phyloP scores from a whole-genome alignment of 352 stramenopile genomes.

The Phytophthora cryptogea region DNA sequence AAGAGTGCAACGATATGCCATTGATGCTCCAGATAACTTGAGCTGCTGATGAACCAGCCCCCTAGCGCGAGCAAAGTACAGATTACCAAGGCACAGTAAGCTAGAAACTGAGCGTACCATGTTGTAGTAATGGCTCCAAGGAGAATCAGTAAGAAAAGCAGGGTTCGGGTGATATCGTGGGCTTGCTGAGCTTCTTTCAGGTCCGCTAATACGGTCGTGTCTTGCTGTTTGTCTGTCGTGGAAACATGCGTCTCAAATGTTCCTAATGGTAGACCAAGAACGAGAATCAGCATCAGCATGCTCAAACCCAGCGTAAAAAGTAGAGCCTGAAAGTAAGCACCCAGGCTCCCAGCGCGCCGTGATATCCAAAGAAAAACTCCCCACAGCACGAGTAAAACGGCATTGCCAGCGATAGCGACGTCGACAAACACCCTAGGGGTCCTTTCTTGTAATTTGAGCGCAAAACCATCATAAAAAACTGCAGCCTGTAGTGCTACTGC shows the following conservation, averaged over 20 bases:
- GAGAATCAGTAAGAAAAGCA: conserved; percentile 58
- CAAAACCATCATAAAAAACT: conserved; percentile 31
- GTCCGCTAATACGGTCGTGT: conserved; percentile 13
- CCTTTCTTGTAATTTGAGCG: conserved; percentile 20
- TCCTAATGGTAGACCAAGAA: conserved; percentile 48
- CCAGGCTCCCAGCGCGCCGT: conserved; percentile 17
- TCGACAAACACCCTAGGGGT: conserved; percentile 37
- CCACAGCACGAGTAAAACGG: conserved; percentile 24
- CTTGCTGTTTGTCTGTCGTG: conserved; percentile 6
- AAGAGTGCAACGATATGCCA: conserved; percentile 65
- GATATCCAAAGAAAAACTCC: conserved; percentile 32
- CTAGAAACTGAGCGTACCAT: conserved; percentile 63
- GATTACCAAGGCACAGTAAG: conserved; percentile 36
- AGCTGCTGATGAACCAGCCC: conserved; percentile 37
- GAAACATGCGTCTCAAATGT: conserved; percentile 16
- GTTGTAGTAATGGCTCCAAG: conserved; percentile 52
- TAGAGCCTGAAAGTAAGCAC: conserved; percentile 41
- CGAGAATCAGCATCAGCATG: conserved; percentile 35
- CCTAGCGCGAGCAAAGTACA: conserved; percentile 32
- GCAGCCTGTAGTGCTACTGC: conserved; percentile 50
- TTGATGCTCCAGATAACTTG: conserved; percentile 35
- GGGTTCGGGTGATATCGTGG: conserved; percentile 50
- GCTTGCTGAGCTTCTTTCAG: conserved; percentile 26
- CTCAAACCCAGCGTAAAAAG: conserved; percentile 35
- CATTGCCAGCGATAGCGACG: conserved; percentile 18